Base-by-base conservation (phyloP, 192 early-diverging fungal species). In the Podila verticillata region DNA sequence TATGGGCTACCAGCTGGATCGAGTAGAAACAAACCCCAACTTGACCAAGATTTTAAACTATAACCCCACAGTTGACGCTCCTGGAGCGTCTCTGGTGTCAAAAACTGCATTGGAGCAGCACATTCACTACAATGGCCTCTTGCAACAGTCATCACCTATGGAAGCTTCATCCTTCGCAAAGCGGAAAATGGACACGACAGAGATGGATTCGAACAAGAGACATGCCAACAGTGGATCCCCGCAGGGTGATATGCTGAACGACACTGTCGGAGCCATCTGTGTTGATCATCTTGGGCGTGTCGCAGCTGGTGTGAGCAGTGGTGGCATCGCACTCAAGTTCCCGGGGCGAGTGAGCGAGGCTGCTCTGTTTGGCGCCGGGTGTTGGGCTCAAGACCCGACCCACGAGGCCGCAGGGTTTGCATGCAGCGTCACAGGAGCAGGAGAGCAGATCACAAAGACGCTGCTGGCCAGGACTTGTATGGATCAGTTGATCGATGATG, bases 201-300 rank as follows among this genome's bases (percentile, higher is more conserved):
- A 35, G n/a, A 3, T 15, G 22, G 24, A 26, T 54, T n/a, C 51
- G 22, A 26, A n/a, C 51, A 54, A 54, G 24, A 54, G n/a, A 12
- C 51, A 54, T 2, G 24, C 10, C 51, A 26, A 54, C 22, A n/a
- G 22, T 26, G 17, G 6, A 12, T 9, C 51, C 20, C 5, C 19
- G 1, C 66, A 70, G 28, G 59, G 70, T 2, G 67, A 82, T 54
- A 34, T 60, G 13, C 71, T 86, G 20, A 83, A 89, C 48, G 96
- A 97, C 65, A 98, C 96, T n/a, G 95, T 98, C 4, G 96, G 96
- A 1, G 94, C 93, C 0, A 89, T 98, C 58, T 92, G 90, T 59
- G 78, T 95, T 4, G 94, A 95, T 66, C 19, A 19, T 6, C 28
- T 60, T 10, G 95, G 94, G 8, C 83, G 86, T 57, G 75, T 95